These are phyloP conservation scores for Wickerhamomyces tratensis DNA, from an alignment of 805 yeast species.

Conservation along the genomic window DNA sequence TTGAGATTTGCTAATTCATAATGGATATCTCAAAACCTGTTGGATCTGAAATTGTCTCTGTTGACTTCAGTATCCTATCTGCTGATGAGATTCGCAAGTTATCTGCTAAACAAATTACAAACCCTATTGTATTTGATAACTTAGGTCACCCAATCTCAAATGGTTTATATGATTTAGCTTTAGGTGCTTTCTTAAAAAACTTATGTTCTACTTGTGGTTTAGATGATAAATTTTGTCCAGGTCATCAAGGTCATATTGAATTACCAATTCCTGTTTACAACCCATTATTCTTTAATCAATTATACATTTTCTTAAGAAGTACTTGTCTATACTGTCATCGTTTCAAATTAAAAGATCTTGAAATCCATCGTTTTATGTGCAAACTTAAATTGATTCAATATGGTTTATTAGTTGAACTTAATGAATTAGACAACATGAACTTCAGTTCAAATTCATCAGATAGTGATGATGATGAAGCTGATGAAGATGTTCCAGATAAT, in stretches of 20 bases:
- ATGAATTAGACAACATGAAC: conserved; percentile 57
- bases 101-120: conserved; percentile 92
- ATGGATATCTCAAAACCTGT: conserved; percentile 98
- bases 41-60: conserved; percentile 87
- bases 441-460: conserved; percentile 25
- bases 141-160: conserved; percentile 92
- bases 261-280: conserved; percentile 93
- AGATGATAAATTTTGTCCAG: conserved; percentile 92
- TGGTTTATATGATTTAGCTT: conserved; percentile 89
- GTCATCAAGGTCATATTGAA: conserved; percentile 97
- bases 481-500: conserved; percentile 23
- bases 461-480: conserved; percentile 42
- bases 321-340: conserved; percentile 87
- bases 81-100: conserved; percentile 75
- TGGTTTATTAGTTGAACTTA: conserved; percentile 75
- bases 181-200: conserved; percentile 88
- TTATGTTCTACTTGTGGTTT: conserved; percentile 91
- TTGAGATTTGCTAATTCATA: background rate
- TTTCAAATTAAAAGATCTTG: conserved; percentile 60
- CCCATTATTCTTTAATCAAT: conserved; percentile 87
- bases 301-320: conserved; percentile 75
- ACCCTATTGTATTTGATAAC: conserved; percentile 92
- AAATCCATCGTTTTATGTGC: conserved; percentile 69
- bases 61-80: conserved; percentile 82
- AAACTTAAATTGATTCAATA: conserved; percentile 76